Percentiles rank a stretch among this genome's conserved stretches.
phyloP scores from a whole-genome alignment of 441 rosid genomes.

The Syzygium malaccense region DNA sequence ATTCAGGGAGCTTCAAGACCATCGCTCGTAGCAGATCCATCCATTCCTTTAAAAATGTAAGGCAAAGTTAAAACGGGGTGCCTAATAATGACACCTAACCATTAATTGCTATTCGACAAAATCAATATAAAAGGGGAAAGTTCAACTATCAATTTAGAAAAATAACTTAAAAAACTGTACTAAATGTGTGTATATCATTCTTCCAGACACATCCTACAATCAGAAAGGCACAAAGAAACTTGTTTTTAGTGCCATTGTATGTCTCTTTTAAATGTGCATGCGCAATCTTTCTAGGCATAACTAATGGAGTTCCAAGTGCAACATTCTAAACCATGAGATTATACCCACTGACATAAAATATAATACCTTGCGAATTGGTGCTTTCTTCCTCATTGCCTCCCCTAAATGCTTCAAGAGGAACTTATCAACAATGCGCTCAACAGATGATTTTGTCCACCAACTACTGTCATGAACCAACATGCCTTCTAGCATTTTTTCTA shows the following conservation, averaged over 20 bases:
- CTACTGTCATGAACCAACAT: constrained; percentile 22
- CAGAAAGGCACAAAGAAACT: not conserved
- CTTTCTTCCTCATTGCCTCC: constrained; percentile 53
- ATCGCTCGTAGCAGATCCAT: constrained; percentile 72
- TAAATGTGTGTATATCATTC: not conserved
- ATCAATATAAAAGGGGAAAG: not conserved
- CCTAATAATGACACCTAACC: not conserved
- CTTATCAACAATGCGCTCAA: constrained; percentile 46
- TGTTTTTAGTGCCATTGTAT: not conserved
- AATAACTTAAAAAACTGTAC: not conserved
- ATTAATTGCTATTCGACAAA: not conserved
- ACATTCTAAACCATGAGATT: not conserved
- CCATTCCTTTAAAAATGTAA: constrained; percentile 65
- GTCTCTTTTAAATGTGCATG: not conserved
- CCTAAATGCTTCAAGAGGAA: constrained; percentile 70
- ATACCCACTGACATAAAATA: not conserved
- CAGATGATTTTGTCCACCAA: constrained; percentile 50
- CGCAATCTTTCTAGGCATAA: not conserved
- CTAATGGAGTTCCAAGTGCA: not conserved
- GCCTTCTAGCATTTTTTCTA: constrained; percentile 17
- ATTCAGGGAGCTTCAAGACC: constrained; percentile 73
- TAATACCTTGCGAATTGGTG: constrained; percentile 61
- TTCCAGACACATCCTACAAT: not conserved
- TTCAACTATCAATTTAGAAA: not conserved
- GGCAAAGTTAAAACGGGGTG: not conserved